Evolutionary conservation across 495 filamentous ascomycete genomes (phyloP).

Genomic region (Hyaloscypha variabilis): DNA sequence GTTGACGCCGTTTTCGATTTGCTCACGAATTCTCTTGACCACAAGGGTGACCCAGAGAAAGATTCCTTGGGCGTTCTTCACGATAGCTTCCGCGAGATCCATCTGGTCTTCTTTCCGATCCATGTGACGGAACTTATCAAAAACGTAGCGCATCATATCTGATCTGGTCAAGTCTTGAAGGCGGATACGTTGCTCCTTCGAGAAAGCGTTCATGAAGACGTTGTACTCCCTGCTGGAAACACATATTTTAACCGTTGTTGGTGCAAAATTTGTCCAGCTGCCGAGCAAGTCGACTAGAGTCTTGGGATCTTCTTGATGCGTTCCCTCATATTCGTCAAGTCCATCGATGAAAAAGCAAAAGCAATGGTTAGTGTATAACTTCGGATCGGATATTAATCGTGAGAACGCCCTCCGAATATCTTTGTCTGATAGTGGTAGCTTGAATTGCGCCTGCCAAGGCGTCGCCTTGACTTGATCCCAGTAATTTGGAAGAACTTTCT

Average conservation of each 20-base stretch:
- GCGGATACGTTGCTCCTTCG: slow-evolving; percentile 13
- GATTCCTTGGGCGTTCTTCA: slow-evolving; percentile 18
- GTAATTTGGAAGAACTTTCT: background rate
- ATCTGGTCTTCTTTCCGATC: slow-evolving; percentile 18
- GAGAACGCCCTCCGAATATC: background rate
- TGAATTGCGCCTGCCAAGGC: slow-evolving; percentile 1
- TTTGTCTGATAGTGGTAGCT: background rate
- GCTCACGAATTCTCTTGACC: slow-evolving; percentile 25
- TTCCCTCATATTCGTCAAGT: slow-evolving; percentile 44
- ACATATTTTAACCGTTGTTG: slow-evolving; percentile 46
- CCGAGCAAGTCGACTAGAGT: background rate
- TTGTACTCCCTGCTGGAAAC: slow-evolving; percentile 54
- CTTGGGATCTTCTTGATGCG: background rate
- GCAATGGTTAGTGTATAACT: slow-evolving; percentile 20
- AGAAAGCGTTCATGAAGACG: slow-evolving; percentile 40
- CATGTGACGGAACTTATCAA: slow-evolving; percentile 33
- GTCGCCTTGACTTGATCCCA: background rate
- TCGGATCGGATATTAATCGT: slow-evolving; percentile 23
- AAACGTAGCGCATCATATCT: slow-evolving; percentile 30
- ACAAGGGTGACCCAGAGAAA: slow-evolving; percentile 21
- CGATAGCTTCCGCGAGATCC: slow-evolving; percentile 4
- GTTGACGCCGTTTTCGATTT: slow-evolving; percentile 24
- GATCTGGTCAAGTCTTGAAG: slow-evolving; percentile 30
- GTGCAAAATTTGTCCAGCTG: slow-evolving; percentile 6
- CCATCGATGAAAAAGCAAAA: slow-evolving; percentile 48